Conservation (phyloP, 208 protist genomes). For the Entamoeba dispar region DNA sequence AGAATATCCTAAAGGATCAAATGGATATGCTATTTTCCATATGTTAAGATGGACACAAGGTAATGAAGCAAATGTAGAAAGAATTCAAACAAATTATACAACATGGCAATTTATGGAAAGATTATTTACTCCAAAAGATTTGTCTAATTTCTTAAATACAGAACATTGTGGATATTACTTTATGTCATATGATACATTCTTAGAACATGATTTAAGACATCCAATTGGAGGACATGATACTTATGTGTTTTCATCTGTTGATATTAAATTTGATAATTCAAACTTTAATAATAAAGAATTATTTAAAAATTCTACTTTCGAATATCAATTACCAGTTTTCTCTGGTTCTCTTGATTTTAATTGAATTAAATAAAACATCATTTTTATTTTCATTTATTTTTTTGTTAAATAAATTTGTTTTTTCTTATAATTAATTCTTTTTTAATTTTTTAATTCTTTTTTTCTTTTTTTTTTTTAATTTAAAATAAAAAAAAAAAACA, state of each 20-base stretch:
- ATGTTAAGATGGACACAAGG: not conserved
- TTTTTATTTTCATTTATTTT: too few relatives aligned
- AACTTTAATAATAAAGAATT: not conserved
- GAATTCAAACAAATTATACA: not conserved
- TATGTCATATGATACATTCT: not conserved
- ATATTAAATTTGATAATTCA: not conserved
- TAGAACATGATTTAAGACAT: not conserved
- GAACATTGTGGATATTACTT: not conserved
- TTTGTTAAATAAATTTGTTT: too few relatives aligned
- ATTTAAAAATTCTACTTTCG: not conserved
- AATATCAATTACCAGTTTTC: not conserved
- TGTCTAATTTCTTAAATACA: not conserved
- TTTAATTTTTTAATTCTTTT: too few relatives aligned
- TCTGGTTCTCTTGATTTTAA: not conserved
- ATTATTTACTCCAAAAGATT: not conserved
- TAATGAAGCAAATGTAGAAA: not conserved
- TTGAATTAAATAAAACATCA: not conserved
- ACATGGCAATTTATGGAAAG: not conserved
- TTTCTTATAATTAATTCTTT: too few relatives aligned
- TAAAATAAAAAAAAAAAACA: too few relatives aligned
- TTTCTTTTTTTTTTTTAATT: too few relatives aligned
- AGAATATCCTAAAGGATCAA: not conserved
- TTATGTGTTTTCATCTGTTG: not conserved
- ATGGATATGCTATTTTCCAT: not conserved
- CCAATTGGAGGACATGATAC: not conserved